Evolutionary conservation across 371 early-diverging fungal species (phyloP), one percentile per base, ranked within the genome.

Genomic region (Mucor velutinosus): DNA sequence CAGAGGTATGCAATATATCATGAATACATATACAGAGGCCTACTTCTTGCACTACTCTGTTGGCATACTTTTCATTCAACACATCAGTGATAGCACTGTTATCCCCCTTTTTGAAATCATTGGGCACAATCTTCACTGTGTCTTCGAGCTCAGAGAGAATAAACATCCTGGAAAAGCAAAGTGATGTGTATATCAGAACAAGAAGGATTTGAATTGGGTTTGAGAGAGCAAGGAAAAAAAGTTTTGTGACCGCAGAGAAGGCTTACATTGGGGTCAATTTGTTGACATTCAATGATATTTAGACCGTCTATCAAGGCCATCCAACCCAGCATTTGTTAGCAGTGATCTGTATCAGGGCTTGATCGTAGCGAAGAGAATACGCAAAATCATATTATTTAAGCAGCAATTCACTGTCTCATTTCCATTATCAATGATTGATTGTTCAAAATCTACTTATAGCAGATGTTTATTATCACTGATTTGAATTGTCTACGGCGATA

Each of bases 41-140:
- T 8, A 96, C 86, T 70, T 95, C 92, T 73, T 95, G 96, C 41
- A 97, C 81, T 76, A 94, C 96, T 78, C 92, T 93, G 85, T 97
- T 97, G 66, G 96, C 87, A 75, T 93, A 97, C 76, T 96, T 97
- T 41, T 83, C 75, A 76, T 97, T 96, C 61, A 97, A 78, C 64
- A 93, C 95, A 67, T 95, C 93, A n/a, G 87, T 86, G 29, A 97
- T 84, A 6, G 98, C 96, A 23, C 86, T 82, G 21, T 85, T 77
- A 53, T 91, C 87, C 7, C 85, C 72, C 71, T 94, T 92, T 58
- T 83, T 77, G 66, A 95, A 94, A 53, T 93, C 89, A 15, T 85
- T 76, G 3, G 98, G 96, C 49, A 85, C 85, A 37, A 96, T 89
- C 69, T 92, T 91, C 41, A 97, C 89, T 21, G 90, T 91, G 77